Evolutionary conservation across 2,329 filamentous ascomycete species (phyloP), one percentile per base, ranked within the genome.

Genomic region (Aplosporella prunicola): DNA sequence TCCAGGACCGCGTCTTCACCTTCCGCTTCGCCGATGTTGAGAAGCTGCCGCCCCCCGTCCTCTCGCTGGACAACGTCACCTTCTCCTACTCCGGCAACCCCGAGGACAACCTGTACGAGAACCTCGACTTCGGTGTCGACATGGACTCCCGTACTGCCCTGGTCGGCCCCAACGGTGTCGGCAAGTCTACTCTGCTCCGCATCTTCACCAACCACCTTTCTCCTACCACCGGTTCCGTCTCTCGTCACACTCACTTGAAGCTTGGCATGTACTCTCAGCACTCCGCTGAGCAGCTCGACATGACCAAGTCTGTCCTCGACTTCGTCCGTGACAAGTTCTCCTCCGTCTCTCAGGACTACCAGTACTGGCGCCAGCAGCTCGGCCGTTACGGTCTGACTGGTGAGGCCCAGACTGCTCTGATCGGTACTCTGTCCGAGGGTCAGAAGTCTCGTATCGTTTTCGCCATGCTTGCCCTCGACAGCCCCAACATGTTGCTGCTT

Each of bases 391-490:
- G 93, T 61, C 76, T 98, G 47, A 82, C 78, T 41, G 93, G 93
- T 61, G 87, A 96, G 46, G 71, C 86, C 20, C 93, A 98, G 72
- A 98, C 91, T 32, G 86, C 91, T 32, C 75, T 96, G 59, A 98
- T 98, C 81, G 93, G 91, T 45, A 98, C 91, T 11, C 72, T 98
- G 50, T 96, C 91, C 45, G 91, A 98, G 61, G 91, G 91, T 38
- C 91, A 98, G 68, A 93, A 93, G 77, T 88, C 80, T 57, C 83
- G 93, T 75, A 95, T 98, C 57, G 91, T 98, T 27, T 98, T 98
- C 60, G 91, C 91, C 26, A 72, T 98, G 51, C 71, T 98, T 47
- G 91, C 91, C 48, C 95, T 98, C 49, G 91, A 98, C 53, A 70
- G 79, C 18, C 91, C 91, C 51, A 98, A 98, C 74, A 98, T 98